These are phyloP conservation scores for Carex sylvatica DNA, from an alignment of 202 grass and related monocot genomes.

Conservation along the genomic window DNA sequence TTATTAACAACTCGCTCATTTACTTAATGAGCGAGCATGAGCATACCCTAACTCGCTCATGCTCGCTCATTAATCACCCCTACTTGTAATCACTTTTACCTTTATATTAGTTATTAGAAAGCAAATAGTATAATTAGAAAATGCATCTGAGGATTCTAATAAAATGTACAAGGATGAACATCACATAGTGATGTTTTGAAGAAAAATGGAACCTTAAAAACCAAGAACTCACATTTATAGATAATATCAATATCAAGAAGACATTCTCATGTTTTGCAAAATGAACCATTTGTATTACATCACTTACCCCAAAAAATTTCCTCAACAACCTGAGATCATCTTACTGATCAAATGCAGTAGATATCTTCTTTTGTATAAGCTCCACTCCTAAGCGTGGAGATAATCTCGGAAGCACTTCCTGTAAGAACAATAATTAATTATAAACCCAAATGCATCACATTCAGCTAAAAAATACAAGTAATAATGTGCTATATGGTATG, in stretches of 20 bases:
- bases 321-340: neutral
- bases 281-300: neutral
- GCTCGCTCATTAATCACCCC: too few species aligned
- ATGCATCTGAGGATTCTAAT: neutral
- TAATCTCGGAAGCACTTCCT: constrained; percentile 81
- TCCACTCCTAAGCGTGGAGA: constrained; percentile 81
- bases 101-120: neutral
- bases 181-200: neutral
- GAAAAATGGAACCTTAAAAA: neutral
- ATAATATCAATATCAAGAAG: neutral
- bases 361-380: constrained; percentile 81
- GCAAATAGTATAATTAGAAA: neutral
- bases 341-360: constrained; percentile 59
- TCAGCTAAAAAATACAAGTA: neutral
- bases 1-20: too few species aligned
- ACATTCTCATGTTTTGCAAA: neutral
- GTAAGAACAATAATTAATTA: constrained; percentile 8
- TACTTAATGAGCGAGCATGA: too few species aligned
- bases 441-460: neutral
- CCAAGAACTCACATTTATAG: neutral
- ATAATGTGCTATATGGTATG: neutral
- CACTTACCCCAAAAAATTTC: neutral
- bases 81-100: too few species aligned
- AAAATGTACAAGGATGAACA: neutral
- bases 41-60: too few species aligned